These are phyloP conservation scores for Podila epigama DNA, from an alignment of 192 early-diverging fungal species.

Conservation along the genomic window DNA sequence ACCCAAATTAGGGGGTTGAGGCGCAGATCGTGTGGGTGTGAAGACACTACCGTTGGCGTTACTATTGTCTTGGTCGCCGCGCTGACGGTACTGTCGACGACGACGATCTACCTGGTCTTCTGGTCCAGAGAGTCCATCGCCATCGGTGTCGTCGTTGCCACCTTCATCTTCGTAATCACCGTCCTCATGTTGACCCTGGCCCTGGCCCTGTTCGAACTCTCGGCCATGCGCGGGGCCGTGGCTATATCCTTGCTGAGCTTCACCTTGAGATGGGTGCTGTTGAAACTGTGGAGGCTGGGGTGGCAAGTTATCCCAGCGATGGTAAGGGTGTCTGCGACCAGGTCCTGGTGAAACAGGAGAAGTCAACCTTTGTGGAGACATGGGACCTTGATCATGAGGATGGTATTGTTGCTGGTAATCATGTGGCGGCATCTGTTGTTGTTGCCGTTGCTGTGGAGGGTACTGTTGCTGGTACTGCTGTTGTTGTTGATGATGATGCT, in stretches of 20 bases:
- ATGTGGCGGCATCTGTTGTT: neutral
- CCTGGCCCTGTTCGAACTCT: conserved; percentile 29
- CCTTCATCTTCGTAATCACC: conserved; percentile 46
- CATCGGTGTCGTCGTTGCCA: conserved; percentile 37
- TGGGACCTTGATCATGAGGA: neutral
- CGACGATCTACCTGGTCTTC: conserved; percentile 30
- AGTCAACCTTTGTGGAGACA: conserved; percentile 21
- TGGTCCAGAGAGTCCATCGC: conserved; percentile 38
- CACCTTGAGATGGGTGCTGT: too few species aligned
- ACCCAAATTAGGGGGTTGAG: conserved; percentile 24
- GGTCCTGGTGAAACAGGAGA: conserved; percentile 39
- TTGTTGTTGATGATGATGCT: too few species aligned
- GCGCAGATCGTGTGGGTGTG: conserved; percentile 38
- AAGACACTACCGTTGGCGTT: conserved; percentile 8
- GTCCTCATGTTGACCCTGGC: conserved; percentile 43
- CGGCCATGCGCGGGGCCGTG: neutral
- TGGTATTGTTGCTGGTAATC: neutral
- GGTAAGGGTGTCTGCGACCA: conserved; percentile 30
- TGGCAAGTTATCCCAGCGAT: conserved; percentile 23
- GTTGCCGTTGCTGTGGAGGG: conserved; percentile 4
- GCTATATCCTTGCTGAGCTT: neutral
- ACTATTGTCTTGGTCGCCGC: too few species aligned
- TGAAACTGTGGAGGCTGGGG: too few species aligned
- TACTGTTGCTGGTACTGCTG: neutral
- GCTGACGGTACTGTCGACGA: conserved; percentile 11